Conservation (phyloP, 768 basidiomycete genomes). For the Phylloporus rhodoxanthus region DNA sequence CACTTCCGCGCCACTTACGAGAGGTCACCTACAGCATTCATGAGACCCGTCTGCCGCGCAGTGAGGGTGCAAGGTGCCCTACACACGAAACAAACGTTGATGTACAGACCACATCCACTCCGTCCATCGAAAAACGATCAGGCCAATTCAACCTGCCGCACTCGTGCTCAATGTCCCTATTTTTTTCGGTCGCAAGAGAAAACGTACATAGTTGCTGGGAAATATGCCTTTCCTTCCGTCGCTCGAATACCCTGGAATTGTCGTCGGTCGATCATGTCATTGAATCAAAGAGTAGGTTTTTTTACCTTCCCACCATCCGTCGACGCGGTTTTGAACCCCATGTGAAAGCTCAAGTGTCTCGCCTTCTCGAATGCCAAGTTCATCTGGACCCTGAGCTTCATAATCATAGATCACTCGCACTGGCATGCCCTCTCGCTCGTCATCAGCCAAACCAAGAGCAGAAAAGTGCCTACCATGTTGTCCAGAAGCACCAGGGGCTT, state of each 20-base stretch:
- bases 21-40: constrained; percentile 17
- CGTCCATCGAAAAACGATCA: constrained; percentile 24
- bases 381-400: constrained; percentile 64
- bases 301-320: constrained; percentile 86
- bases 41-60: constrained; percentile 13
- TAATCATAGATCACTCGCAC: constrained; percentile 84
- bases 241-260: constrained; percentile 49
- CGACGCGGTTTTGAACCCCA: constrained; percentile 62
- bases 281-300: constrained; percentile 16
- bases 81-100: constrained; percentile 22
- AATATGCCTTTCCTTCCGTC: constrained; percentile 71
- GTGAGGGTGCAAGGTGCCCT: constrained; percentile 17
- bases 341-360: constrained; percentile 55
- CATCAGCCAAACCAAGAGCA: constrained; percentile 1
- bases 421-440: constrained; percentile 24
- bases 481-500: constrained; percentile 33
- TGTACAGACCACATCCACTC: constrained; percentile 9
- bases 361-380: constrained; percentile 57
- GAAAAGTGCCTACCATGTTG: constrained; percentile 44
- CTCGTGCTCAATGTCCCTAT: constrained; percentile 19
- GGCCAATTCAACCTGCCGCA: constrained; percentile 44
- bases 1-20: constrained; percentile 32
- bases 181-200: constrained; percentile 6
- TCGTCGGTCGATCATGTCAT: constrained; percentile 20
- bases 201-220: constrained; percentile 81